Evolutionary conservation across 2,329 filamentous ascomycete genomes (phyloP), one percentile per base, ranked within the genome.

Genomic region (Fusarium circinatum): DNA sequence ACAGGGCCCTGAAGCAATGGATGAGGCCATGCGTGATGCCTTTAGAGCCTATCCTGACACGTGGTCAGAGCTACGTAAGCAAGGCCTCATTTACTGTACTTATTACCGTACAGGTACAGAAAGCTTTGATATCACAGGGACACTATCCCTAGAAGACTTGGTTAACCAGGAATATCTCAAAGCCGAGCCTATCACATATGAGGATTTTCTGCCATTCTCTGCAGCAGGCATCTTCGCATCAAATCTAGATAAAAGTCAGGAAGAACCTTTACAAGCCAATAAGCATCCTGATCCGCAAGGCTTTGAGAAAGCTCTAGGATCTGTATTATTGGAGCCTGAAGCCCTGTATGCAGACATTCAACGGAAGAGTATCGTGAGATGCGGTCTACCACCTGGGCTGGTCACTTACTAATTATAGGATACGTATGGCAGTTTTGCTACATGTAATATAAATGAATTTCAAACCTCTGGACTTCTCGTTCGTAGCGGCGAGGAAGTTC

Each of bases 181-280:
- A 51, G 82, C 79, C 11, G 72, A 81, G 8, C 85, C 87, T 5
- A 81, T 88, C 24, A 87, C 83, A 0, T 89, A 89, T 63, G 87
- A 89, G 62, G 87, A 88, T 62, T 89, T 88, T 47, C 78, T 89
- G 6, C 87, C 87, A 0, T 77, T 89, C 10, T 87, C 85, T 3
- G 86, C 86, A 0, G 86, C 85, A 1, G 86, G 86, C 2, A 88
- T 88, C 45, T 87, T 87, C 66, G 82, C 82, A 54, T 86, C 84
- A 2, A 86, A 86, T 41, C 72, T 86, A 4, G 47, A 22, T 1
- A 0, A 28, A 0, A 9, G 14, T 20, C 26, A 32, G 26, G 15
- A 32, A 4, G 15, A 36, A 5, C 12, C 34, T 18, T n/a, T 9
- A 15, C 22, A 24, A 5, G 30, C 11, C 10, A 11, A 59, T 26